Base-by-base conservation (phyloP, 1,284 basidiomycete genomes). In the Pascua sp. region DNA sequence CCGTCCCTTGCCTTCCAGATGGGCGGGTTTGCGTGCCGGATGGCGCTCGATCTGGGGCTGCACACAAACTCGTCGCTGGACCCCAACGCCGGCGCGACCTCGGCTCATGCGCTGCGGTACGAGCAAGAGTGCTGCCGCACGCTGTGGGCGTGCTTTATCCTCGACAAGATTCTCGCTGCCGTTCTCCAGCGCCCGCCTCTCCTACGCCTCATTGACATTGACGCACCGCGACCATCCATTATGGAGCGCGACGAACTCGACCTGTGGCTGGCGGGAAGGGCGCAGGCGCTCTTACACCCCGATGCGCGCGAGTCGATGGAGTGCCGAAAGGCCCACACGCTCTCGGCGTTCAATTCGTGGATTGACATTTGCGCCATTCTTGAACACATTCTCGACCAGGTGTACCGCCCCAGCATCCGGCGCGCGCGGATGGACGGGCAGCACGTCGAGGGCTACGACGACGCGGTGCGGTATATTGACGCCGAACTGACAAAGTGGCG, bases 181-280 rank as follows among this genome's bases (percentile, higher is more conserved):
- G 52, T 53, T 2, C 42, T 36, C 4, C 60, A 62, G 43, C 54
- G 54, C 1, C 57, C 60, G 11, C 51, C 49, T 9, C 36, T 38
- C 5, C 54, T 62, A 1, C 56, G 57, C 11, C 48, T 55, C 0
- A 46, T 49, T 11, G 60, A 62, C 49, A 62, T 62, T 47, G 60
- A 62, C 45, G 52, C 51, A 2, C 51, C 54, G 0, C 54, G 57
- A 5, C 57, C 57, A 17, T 51, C 47, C 13, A 46, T 48, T 41
- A 62, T 62, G 60, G 60, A 62, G 49, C 48, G 60, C 24, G 60
- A 62, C 47, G 60, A 62, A 57, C 52, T 62, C 10, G 60, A 62
- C 52, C 52, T 62, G 8, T 62, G 60, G 60, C 54, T 62, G 11
- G 45, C 54, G 1, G 60, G 60, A 12, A 48, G 42, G 3, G 55